Conservation (phyloP, 176 grass and related monocot genomes). For the Eragrostis nindensis region DNA sequence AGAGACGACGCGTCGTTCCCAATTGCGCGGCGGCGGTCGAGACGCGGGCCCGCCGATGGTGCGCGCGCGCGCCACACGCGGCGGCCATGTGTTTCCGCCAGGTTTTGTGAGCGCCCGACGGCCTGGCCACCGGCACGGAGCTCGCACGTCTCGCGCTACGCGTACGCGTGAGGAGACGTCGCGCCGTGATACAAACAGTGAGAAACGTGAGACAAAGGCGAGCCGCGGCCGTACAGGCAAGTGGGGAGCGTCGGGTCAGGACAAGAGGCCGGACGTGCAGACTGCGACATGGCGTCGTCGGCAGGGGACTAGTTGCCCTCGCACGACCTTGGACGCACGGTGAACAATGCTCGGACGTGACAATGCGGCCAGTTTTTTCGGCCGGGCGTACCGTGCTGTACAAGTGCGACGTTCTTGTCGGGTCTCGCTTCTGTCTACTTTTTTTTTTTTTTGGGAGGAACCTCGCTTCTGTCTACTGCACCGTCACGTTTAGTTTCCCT, state of each 20-base stretch:
- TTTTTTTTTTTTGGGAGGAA: too few relatives aligned
- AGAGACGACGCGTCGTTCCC: too few relatives aligned
- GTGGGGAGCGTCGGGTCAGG: too few relatives aligned
- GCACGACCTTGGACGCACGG: too few relatives aligned
- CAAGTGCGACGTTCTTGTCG: background rate
- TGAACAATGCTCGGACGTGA: too few relatives aligned
- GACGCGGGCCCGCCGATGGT: background rate
- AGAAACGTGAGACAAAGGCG: too few relatives aligned
- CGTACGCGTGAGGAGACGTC: too few relatives aligned
- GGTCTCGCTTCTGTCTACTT: background rate
- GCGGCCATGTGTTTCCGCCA: background rate
- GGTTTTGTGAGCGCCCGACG: background rate
- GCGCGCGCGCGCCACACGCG: background rate
- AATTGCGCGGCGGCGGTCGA: too few relatives aligned
- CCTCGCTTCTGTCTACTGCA: too few relatives aligned
- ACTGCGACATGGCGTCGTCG: background rate
- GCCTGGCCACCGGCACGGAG: background rate
- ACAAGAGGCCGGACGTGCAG: background rate
- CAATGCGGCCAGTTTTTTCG: background rate
- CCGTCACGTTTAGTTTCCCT: too few relatives aligned
- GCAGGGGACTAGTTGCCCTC: background rate
- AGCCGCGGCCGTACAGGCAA: too few relatives aligned
- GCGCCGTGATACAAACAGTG: too few relatives aligned
- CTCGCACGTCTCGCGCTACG: background rate
- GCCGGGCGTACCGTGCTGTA: background rate